Base-by-base conservation (phyloP, 495 filamentous ascomycete genomes). In the Aspergillus incahuasiensis region DNA sequence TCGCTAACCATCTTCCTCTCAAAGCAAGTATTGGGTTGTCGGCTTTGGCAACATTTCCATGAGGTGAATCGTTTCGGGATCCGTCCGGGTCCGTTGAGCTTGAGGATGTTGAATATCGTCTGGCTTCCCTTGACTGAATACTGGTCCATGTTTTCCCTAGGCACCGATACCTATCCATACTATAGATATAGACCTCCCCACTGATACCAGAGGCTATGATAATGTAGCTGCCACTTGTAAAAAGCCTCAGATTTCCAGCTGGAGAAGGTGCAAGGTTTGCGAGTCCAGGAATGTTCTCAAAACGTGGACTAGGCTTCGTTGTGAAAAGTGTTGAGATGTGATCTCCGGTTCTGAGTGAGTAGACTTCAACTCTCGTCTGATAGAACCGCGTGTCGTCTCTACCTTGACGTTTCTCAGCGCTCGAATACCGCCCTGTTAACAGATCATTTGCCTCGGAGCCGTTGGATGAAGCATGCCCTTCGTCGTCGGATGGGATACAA, bases 91-190 rank as follows among this genome's bases (percentile, higher is more conserved):
- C 84, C 6, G 74, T 77, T 22, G 79, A 76, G 42, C 73, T 82
- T 18, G 79, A 82, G 15, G 81, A 79, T 21, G 74, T 75, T 16
- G 82, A 85, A 40, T 75, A 70, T 32, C 74, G 72, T 38, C 77
- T 71, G 19, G 63, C 49, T 48, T 78, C 73, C 35, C 71, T 70
- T 24, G 81, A 75, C 63, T 91, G 87, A 19, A 92, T 75, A 19
- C 81, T 83, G 1, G 91, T 95, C 91, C 91, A 96, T 6, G 89
- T 74, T 68, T 96, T 96, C 6, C 86, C 91, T 32, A 91, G 74
- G 61, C 89, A 95, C 38, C 76, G 73, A 68, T 92, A 94, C 70
- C 63, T 81, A 86, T 48, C 71, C 62, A 71, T 85, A 83, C 25
- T 68, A 57, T 88, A 96, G 9, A 95, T 77, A 77, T 86, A 95